Conservation (phyloP, 257 asterid genomes). For the Eustoma russellianum region DNA sequence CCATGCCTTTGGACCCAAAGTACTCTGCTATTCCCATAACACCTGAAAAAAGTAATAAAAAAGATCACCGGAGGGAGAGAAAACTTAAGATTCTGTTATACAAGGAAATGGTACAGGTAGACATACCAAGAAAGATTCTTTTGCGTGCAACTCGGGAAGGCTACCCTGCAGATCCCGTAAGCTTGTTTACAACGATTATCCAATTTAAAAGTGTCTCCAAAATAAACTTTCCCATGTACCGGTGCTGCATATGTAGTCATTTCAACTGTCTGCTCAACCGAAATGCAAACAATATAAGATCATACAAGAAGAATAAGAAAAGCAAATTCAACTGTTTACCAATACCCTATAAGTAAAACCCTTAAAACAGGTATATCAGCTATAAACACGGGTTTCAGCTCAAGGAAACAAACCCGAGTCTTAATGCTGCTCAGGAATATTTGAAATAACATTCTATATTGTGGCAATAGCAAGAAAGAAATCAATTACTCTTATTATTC, state of each 20-base stretch:
- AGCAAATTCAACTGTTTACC: too few species aligned
- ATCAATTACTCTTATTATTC: too few species aligned
- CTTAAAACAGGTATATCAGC: too few species aligned
- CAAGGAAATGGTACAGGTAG: not conserved
- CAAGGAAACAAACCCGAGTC: too few species aligned
- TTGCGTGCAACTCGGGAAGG: constrained; percentile 32
- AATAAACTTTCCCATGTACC: constrained; percentile 41
- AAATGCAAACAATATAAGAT: constrained; percentile 1
- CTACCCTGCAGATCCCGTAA: constrained; percentile 25
- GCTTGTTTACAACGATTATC: constrained; percentile 39
- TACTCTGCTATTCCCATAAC: constrained; percentile 42
- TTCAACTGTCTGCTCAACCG: constrained; percentile 22
- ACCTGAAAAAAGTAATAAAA: constrained; percentile 39
- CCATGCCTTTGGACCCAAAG: constrained; percentile 22
- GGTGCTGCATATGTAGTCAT: constrained; percentile 73
- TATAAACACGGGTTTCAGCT: too few species aligned
- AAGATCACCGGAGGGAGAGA: constrained; percentile 7
- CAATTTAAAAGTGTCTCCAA: constrained; percentile 28
- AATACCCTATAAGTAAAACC: too few species aligned
- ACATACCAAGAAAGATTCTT: constrained; percentile 60
- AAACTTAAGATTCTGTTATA: constrained; percentile 1
- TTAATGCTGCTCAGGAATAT: too few species aligned
- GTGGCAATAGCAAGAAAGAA: too few species aligned
- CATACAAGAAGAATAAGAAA: not conserved
- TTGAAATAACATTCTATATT: too few species aligned